Evolutionary conservation across 106 monocot species (phyloP).

Genomic region (Dioscorea alata): DNA sequence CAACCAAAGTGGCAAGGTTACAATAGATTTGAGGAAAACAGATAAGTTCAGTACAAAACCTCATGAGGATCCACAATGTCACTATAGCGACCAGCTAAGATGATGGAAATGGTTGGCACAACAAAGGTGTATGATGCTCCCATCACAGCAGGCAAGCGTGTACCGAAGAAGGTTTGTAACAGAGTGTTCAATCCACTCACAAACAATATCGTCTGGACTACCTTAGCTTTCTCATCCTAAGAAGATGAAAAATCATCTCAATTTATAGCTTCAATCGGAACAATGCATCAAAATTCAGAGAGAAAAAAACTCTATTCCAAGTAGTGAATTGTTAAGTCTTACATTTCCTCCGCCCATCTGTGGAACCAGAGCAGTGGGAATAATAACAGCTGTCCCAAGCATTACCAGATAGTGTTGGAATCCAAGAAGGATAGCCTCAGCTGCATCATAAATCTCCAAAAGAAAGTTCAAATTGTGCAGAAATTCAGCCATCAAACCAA

Average conservation of each 20-base stretch:
- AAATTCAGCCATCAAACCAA: no score
- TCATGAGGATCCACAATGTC: slow-evolving; percentile 67
- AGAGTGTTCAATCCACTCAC: slow-evolving; percentile 88
- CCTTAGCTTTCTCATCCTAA: slow-evolving; percentile 93
- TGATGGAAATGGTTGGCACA: slow-evolving; percentile 90
- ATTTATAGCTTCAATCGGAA: neutral
- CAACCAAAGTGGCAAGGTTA: no score
- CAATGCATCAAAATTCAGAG: neutral
- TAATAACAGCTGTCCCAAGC: slow-evolving; percentile 97
- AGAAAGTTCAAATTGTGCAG: no score
- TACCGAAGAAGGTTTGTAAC: slow-evolving; percentile 80
- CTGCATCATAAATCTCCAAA: slow-evolving; percentile 43
- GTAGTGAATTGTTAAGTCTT: no score
- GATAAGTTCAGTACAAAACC: slow-evolving; percentile 20
- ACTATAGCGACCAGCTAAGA: slow-evolving; percentile 88
- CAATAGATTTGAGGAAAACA: no score
- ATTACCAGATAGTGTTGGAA: slow-evolving; percentile 96
- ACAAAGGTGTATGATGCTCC: slow-evolving; percentile 95
- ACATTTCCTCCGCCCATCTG: slow-evolving; percentile 99
- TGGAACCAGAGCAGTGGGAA: slow-evolving; percentile 95
- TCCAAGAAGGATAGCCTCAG: slow-evolving; percentile 89
- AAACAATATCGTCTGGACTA: slow-evolving; percentile 85
- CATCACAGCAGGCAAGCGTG: slow-evolving; percentile 88
- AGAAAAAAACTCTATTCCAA: no score
- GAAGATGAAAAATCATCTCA: neutral